Conservation (phyloP, 129 eudicot genomes). For the Flaveria bidentis region DNA sequence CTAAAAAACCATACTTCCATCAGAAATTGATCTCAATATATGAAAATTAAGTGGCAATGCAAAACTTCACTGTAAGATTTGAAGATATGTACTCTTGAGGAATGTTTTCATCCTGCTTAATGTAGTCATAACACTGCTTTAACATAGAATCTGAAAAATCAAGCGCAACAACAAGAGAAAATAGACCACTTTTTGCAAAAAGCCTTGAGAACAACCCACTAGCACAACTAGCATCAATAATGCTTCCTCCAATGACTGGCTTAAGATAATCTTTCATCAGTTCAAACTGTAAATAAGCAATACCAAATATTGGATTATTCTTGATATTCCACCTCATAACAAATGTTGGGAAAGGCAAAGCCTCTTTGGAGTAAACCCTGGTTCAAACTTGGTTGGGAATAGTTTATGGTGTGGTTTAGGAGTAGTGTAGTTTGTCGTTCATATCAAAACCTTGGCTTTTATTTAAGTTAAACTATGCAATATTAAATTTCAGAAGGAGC, state of each 20-base stretch:
- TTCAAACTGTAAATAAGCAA: constrained; percentile 64
- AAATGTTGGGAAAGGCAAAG: not conserved
- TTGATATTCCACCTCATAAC: not conserved
- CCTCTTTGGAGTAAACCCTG: too few relatives aligned
- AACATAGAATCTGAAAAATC: constrained; percentile 91
- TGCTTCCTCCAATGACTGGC: constrained; percentile 81
- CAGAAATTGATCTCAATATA: constrained; percentile 1
- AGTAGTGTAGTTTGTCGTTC: too few relatives aligned
- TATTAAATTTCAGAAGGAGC: too few relatives aligned
- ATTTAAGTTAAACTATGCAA: too few relatives aligned
- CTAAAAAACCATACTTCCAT: constrained; percentile 41
- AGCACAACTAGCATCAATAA: constrained; percentile 96
- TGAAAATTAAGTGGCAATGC: not conserved
- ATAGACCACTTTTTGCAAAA: constrained; percentile 82
- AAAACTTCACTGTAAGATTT: not conserved
- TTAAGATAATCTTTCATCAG: constrained; percentile 74
- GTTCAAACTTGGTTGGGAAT: too few relatives aligned
- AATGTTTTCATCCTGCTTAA: constrained; percentile 72
- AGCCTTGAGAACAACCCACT: constrained; percentile 87
- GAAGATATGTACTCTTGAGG: constrained; percentile 65
- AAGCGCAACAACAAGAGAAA: constrained; percentile 79
- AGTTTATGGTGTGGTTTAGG: too few relatives aligned
- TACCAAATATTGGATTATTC: not conserved
- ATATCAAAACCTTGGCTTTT: too few relatives aligned
- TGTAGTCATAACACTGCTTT: constrained; percentile 67